A percentile compares a stretch with the other conserved stretches of the same genome.
phyloP scores from a whole-genome alignment of 352 stramenopile species.

The Globisporangium alternatum region DNA sequence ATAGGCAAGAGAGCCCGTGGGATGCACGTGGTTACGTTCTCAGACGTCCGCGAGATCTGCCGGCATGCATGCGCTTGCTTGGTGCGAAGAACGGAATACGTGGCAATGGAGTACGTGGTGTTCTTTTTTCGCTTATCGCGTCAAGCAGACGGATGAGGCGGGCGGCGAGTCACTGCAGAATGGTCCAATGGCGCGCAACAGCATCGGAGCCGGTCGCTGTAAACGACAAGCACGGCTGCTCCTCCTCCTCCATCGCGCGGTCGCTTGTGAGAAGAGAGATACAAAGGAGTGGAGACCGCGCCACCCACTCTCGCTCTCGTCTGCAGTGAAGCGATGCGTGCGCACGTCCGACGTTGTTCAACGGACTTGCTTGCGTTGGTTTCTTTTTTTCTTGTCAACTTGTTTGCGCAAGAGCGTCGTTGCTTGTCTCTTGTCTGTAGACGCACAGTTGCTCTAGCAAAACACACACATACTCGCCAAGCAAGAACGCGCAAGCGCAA shows the following conservation, averaged over 20 bases:
- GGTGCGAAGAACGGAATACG: background rate
- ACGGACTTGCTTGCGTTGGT: background rate
- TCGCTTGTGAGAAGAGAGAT: background rate
- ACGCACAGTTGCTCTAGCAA: background rate
- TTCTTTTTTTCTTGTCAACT: background rate
- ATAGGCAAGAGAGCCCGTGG: background rate
- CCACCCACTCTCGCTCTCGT: background rate
- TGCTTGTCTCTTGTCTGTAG: background rate
- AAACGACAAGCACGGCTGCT: background rate
- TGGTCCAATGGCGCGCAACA: slow-evolving; percentile 4
- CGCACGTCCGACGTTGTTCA: background rate
- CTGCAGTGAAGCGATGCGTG: slow-evolving; percentile 2
- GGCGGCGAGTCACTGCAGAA: background rate
- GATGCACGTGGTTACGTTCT: slow-evolving; percentile 1
- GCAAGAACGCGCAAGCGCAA: too few relatives aligned
- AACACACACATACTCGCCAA: background rate
- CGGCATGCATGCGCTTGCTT: background rate
- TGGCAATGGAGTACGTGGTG: background rate
- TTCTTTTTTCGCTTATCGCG: background rate
- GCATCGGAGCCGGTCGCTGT: background rate
- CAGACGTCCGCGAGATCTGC: background rate
- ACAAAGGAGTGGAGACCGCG: background rate
- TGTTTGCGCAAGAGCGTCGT: background rate
- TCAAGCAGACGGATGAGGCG: background rate
- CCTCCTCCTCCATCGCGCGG: background rate